These are phyloP conservation scores for Shiraia sp. DNA, from an alignment of 2,329 filamentous ascomycete genomes.

Conservation along the genomic window DNA sequence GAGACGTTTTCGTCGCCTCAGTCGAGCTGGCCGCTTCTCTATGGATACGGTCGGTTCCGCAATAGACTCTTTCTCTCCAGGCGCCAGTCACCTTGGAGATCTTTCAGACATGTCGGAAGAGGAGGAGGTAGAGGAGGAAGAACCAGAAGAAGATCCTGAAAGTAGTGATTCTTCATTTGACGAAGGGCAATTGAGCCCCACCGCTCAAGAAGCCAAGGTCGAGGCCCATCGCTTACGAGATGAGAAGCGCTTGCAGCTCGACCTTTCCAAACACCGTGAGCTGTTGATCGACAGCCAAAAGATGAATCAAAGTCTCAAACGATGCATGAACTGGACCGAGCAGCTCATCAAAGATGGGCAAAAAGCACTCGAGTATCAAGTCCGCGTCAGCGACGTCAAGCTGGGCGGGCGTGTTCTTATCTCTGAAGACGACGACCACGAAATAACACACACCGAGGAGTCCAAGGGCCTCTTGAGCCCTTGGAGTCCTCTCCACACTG, in stretches of 20 bases:
- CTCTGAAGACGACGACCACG: conserved; percentile 62
- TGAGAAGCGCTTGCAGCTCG: conserved; percentile 79
- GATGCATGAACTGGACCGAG: conserved; percentile 88
- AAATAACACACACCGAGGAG: conserved; percentile 18
- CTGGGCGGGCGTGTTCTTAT: conserved; percentile 79
- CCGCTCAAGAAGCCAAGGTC: conserved; percentile 47
- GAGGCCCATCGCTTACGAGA: conserved; percentile 69
- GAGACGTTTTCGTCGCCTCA: conserved; percentile 82
- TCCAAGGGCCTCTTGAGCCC: conserved; percentile 41
- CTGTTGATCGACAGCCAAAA: conserved; percentile 88
- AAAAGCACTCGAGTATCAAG: conserved; percentile 82
- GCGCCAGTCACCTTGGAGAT: conserved; percentile 40
- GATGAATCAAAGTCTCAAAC: conserved; percentile 91
- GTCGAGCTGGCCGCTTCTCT: conserved; percentile 76
- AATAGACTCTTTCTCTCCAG: conserved; percentile 45
- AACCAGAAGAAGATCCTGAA: conserved; percentile 51
- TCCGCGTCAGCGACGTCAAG: conserved; percentile 77
- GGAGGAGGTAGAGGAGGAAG: conserved; percentile 40
- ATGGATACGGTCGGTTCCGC: conserved; percentile 56
- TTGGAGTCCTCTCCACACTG: conserved; percentile 38
- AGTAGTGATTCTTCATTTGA: conserved; percentile 57
- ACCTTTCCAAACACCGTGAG: conserved; percentile 86
- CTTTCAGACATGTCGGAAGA: conserved; percentile 45
- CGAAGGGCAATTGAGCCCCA: conserved; percentile 50
- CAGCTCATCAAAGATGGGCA: conserved; percentile 85